Base-by-base conservation (phyloP, 2,329 filamentous ascomycete genomes). In the Nemania abortiva region DNA sequence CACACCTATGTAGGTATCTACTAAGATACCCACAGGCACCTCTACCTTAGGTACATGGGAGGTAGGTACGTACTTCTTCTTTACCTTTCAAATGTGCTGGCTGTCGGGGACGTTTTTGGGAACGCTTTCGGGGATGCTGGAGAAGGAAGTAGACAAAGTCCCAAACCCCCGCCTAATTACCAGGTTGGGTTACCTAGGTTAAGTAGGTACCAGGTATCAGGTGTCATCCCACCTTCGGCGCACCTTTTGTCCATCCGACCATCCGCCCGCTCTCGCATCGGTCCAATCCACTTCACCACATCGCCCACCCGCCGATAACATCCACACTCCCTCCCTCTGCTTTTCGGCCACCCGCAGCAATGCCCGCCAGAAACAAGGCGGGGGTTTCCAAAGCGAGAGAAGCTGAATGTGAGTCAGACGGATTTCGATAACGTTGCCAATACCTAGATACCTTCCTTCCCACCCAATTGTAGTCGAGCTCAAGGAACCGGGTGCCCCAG, bases 351-450 rank as follows among this genome's bases (percentile, higher is more conserved):
- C 70, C 53, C 49, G 68, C 63, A 70, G 70, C 61, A 37, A 79
- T 79, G 78, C 77, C 78, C 70, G 70, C 77, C 34, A 79, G 78
- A 73, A 76, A 74, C 68, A 78, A 77, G 71, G 77, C 73, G 58
- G 71, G 31, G 5, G 50, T 34, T 63, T 70, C 72, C 50, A 76
- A 74, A 68, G 75, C 74, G 27, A 79, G 78, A 70, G 70, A 72
- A 64, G 63, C 69, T 34, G 75, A 77, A 71, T 56, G 76, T 78
- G 72, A 74, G 75, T 70, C 24, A 55, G 65, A n/a, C 61, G 49
- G 22, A 52, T 68, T 59, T 55, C 63, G 9, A 37, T 67, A 22
- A 45, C 31, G 15, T 54, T n/a, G 13, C 55, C n/a, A 24, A 27
- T 7, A n/a, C 52, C n/a, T n/a, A n/a, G 45, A 52, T n/a, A n/a